These are phyloP conservation scores for Ophiocytium majus DNA, from an alignment of 352 stramenopile species.

Conservation along the genomic window DNA sequence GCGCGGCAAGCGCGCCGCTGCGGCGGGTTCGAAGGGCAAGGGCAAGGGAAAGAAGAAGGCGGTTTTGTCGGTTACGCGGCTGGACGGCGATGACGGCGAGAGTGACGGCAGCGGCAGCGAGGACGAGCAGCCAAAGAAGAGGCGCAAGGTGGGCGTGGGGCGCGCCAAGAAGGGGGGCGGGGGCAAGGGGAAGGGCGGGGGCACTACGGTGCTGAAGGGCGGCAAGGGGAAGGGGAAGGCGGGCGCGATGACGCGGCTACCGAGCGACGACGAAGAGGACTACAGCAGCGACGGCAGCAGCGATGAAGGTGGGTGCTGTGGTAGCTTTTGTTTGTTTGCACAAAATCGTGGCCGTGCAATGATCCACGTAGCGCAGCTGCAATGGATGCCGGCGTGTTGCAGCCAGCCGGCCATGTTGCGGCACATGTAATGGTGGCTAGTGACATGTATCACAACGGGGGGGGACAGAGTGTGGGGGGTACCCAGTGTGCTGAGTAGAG, in stretches of 20 bases:
- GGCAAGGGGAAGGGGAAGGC: not conserved
- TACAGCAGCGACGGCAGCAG: not conserved
- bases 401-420: too few species aligned
- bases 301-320: conserved; percentile 15
- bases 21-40: not conserved
- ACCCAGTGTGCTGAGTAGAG: too few species aligned
- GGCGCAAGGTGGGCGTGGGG: conserved; percentile 11
- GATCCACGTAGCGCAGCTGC: too few species aligned
- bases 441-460: too few species aligned
- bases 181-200: conserved; percentile 29
- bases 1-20: not conserved
- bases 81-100: conserved; percentile 1
- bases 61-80: not conserved
- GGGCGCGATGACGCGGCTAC: not conserved
- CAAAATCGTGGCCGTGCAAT: too few species aligned
- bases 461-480: too few species aligned
- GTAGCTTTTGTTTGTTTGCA: not conserved
- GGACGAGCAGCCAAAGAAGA: conserved; percentile 50
- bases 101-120: conserved; percentile 34
- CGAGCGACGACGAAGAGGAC: not conserved
- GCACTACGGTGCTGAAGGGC: too few species aligned
- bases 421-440: too few species aligned
- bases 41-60: conserved; percentile 43
- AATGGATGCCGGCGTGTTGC: too few species aligned
- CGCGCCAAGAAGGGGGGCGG: conserved; percentile 31